Evolutionary conservation across 805 yeast species (phyloP).

Genomic region (Kluyveromyces aestuarii): DNA sequence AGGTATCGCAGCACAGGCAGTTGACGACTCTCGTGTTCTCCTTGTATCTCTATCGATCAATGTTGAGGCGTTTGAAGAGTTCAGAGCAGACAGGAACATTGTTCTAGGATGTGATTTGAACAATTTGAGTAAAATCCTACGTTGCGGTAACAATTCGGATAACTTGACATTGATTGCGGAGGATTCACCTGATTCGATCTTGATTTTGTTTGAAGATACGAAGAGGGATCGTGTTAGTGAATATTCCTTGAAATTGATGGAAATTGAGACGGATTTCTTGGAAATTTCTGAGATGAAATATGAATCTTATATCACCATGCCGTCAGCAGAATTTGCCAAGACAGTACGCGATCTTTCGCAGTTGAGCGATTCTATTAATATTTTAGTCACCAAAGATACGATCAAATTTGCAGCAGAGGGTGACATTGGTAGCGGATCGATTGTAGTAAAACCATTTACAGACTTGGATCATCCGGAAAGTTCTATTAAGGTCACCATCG

Average conservation of each 20-base stretch:
- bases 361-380: constrained; percentile 78
- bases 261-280: constrained; percentile 89
- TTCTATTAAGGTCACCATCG: constrained; percentile 65
- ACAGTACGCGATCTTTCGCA: constrained; percentile 81
- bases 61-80: constrained; percentile 78
- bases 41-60: constrained; percentile 84
- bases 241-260: constrained; percentile 87
- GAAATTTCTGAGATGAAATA: constrained; percentile 91
- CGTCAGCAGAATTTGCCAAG: constrained; percentile 80
- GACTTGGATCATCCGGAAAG: constrained; percentile 76
- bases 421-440: constrained; percentile 81
- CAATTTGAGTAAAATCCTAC: constrained; percentile 79
- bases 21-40: constrained; percentile 93
- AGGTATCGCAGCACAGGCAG: constrained; percentile 95
- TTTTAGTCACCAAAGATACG: constrained; percentile 83
- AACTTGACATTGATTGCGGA: constrained; percentile 83
- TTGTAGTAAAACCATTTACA: constrained; percentile 74
- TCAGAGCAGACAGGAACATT: constrained; percentile 90
- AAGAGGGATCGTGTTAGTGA: constrained; percentile 87
- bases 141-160: constrained; percentile 87
- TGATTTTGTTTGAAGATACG: constrained; percentile 83
- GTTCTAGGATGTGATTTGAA: constrained; percentile 87
- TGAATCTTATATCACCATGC: constrained; percentile 79
- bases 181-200: constrained; percentile 71
- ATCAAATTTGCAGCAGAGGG: constrained; percentile 88